Evolutionary conservation across 148 eudicot species (phyloP), one percentile per base, ranked within the genome.

Genomic region (Fallopia convolvulus): DNA sequence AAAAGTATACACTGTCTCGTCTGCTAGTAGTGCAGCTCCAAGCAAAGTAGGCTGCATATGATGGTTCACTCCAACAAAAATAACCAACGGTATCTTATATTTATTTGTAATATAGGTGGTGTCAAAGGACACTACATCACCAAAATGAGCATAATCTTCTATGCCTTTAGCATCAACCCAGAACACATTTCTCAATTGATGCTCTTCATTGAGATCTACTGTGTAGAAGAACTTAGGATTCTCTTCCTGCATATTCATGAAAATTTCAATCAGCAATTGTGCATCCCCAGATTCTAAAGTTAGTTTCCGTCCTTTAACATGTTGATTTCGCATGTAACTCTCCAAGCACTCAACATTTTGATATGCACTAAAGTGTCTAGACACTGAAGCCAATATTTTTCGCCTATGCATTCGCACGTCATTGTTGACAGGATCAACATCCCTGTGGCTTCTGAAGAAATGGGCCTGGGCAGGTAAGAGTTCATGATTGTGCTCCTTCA

Each of bases 401-500:
- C 87, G 82, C 78, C 85, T 84, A 39, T 86, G 83, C 58, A 84
- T 78, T 79, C 85, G 86, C 70, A 82, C 81, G 83, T 89, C 93
- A 83, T 84, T 87, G 79, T 81, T 84, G 21, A 84, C 75, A 18
- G 82, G 84, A 82, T 89, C 90, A 20, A 52, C 39, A 77, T 77
- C 78, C 80, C 90, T 86, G 68, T 89, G 93, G 83, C 90, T 89
- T 60, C 90, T 80, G 47, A 89, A 89, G 66, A 89, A 86, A 84
- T 89, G 89, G 42, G 83, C 89, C 81, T 89, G 93, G 20, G 83
- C 86, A 58, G 90, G 90, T 76, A 89, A 72, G 77, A 89, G 90
- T 77, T 89, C 93, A 75, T 89, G 93, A 76, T 89, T 89, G 78
- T 89, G 93, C 78, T 87, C 93, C 81, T 87, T 89, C 11, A 89